Conservation (phyloP, 1,284 basidiomycete species). For the Boletus albobrunnescens region DNA sequence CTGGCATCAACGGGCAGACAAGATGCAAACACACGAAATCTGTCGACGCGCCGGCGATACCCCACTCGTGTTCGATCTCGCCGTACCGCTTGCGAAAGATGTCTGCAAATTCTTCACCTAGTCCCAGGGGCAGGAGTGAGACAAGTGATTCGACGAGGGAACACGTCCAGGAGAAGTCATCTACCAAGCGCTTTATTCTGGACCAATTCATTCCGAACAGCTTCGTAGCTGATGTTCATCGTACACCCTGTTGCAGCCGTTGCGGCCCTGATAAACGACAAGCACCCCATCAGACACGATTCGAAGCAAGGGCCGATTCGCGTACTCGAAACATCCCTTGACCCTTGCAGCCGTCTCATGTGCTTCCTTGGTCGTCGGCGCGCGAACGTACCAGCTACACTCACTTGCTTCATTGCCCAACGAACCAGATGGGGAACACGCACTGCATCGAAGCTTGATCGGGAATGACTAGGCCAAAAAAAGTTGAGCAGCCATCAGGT, state of each 20-base stretch:
- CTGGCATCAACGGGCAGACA: not conserved
- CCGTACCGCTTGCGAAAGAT: slow-evolving; percentile 53
- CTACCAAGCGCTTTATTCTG: slow-evolving; percentile 61
- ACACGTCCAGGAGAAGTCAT: not conserved
- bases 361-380: slow-evolving; percentile 60
- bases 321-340: slow-evolving; percentile 68
- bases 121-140: not conserved
- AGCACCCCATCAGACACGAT: not conserved
- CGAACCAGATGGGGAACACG: not conserved
- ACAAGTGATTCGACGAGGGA: not conserved
- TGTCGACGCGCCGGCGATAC: slow-evolving; percentile 60
- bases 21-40: slow-evolving; percentile 46
- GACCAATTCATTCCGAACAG: slow-evolving; percentile 53
- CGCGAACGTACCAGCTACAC: slow-evolving; percentile 62
- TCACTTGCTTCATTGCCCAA: not conserved
- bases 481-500: not conserved
- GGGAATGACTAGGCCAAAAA: slow-evolving; percentile 72
- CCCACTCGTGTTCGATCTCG: slow-evolving; percentile 49
- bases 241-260: slow-evolving; percentile 55
- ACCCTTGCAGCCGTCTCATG: slow-evolving; percentile 56
- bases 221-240: slow-evolving; percentile 46
- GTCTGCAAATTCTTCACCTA: slow-evolving; percentile 55
- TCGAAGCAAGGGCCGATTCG: slow-evolving; percentile 1
- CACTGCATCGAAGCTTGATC: slow-evolving; percentile 67
- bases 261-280: slow-evolving; percentile 6